Conservation (phyloP, 768 basidiomycete genomes). For the Candolleomyces aberdarensis region DNA sequence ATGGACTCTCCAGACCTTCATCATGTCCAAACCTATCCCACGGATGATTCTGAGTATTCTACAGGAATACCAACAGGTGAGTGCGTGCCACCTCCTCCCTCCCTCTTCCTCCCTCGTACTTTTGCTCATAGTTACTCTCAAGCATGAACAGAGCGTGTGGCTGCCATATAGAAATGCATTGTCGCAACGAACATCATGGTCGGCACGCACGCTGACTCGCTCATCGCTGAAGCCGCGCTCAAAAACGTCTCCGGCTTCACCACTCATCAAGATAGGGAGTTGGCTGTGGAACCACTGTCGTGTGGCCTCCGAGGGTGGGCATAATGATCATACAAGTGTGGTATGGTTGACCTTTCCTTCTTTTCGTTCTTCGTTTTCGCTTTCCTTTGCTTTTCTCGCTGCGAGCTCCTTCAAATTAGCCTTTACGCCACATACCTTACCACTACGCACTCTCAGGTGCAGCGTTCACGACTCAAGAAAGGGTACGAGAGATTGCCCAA, state of each 20-base stretch:
- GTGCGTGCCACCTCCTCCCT: background rate
- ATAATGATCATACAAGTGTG: conserved; percentile 84
- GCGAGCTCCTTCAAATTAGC: conserved; percentile 33
- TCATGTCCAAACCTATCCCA: conserved; percentile 73
- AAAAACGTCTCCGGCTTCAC: conserved; percentile 52
- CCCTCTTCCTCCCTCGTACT: background rate
- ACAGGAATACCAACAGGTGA: conserved; percentile 67
- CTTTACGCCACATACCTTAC: conserved; percentile 85
- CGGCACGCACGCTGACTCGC: conserved; percentile 78
- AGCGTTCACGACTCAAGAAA: conserved; percentile 66
- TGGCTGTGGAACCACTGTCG: too few species aligned
- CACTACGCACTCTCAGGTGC: conserved; percentile 73
- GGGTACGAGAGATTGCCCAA: conserved; percentile 61
- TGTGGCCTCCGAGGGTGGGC: conserved; percentile 60
- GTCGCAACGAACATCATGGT: conserved; percentile 88
- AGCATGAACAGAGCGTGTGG: conserved; percentile 50
- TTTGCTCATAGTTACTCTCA: background rate
- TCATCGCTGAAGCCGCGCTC: conserved; percentile 66
- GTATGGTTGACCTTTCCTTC: conserved; percentile 22
- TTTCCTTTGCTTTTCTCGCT: too few species aligned
- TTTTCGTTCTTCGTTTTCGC: too few species aligned
- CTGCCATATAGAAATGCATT: conserved; percentile 90
- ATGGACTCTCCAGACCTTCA: conserved; percentile 76
- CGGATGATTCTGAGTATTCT: conserved; percentile 80
- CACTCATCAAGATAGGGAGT: conserved; percentile 47